A percentile compares a stretch with the other conserved stretches of the same genome.
These are phyloP conservation scores for Dactylis glomerata DNA, from an alignment of 176 grass and related monocot genomes.

Conservation along the genomic window DNA sequence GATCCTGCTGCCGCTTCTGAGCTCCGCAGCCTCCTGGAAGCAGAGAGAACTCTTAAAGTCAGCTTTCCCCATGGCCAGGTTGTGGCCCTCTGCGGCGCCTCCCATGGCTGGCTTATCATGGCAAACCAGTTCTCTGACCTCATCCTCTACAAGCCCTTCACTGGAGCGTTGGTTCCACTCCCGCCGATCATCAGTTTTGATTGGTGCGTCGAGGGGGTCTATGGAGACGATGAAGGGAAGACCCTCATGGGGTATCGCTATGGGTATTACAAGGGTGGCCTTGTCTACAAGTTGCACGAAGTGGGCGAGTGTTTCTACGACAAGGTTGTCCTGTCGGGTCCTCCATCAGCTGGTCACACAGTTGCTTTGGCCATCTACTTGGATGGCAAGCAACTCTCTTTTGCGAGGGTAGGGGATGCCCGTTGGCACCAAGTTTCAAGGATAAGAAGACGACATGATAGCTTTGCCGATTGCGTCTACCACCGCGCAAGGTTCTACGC, in stretches of 20 bases:
- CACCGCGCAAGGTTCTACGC: neutral
- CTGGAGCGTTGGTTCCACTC: neutral
- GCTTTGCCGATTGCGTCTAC: neutral
- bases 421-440: neutral
- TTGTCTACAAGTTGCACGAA: no score
- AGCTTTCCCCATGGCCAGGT: neutral
- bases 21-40: neutral
- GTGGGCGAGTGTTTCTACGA: neutral
- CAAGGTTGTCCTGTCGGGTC: neutral
- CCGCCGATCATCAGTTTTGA: neutral
- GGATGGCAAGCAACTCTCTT: neutral
- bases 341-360: neutral
- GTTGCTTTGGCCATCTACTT: neutral
- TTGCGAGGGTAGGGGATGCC: neutral
- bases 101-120: neutral
- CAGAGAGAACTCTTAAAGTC: neutral
- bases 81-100: neutral
- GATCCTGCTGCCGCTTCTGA: neutral
- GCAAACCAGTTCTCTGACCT: neutral
- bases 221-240: neutral
- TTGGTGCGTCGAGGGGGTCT: neutral
- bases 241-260: neutral
- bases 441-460: neutral
- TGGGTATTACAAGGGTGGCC: neutral
- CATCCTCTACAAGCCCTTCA: neutral